Evolutionary conservation across 768 basidiomycete genomes (phyloP).

Genomic region (Brasilioporus rufonigricans): DNA sequence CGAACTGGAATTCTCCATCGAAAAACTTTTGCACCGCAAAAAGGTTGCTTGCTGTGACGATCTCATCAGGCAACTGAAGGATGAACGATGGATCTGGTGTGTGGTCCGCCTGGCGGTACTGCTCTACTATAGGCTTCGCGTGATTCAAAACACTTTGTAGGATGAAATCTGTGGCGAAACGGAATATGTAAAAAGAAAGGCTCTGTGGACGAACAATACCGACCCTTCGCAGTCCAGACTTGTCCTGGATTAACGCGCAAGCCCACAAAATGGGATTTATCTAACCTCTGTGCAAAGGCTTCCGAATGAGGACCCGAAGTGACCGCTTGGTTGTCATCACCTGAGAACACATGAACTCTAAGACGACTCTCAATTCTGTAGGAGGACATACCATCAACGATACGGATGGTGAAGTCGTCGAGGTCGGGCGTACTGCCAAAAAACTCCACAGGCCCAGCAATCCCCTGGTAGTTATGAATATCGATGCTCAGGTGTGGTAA

Average conservation of each 20-base stretch:
- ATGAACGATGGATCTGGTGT: slow-evolving; percentile 80
- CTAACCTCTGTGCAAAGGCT: slow-evolving; percentile 58
- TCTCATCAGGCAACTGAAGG: slow-evolving; percentile 73
- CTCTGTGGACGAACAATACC: slow-evolving; percentile 2
- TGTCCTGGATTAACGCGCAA: slow-evolving; percentile 56
- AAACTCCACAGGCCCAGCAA: slow-evolving; percentile 67
- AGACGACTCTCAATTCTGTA: neutral
- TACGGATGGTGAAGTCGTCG: slow-evolving; percentile 76
- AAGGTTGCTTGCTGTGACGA: slow-evolving; percentile 70
- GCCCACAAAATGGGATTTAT: slow-evolving; percentile 71
- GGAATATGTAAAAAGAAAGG: neutral
- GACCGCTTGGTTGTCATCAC: slow-evolving; percentile 53
- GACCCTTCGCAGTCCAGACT: slow-evolving; percentile 88
- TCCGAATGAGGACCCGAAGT: slow-evolving; percentile 55
- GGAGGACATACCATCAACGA: slow-evolving; percentile 63
- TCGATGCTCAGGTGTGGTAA: neutral
- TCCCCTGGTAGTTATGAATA: slow-evolving; percentile 51
- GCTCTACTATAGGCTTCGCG: slow-evolving; percentile 51
- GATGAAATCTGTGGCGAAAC: slow-evolving; percentile 51
- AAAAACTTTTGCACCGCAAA: slow-evolving; percentile 86
- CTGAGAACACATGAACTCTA: slow-evolving; percentile 36
- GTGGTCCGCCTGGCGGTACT: slow-evolving; percentile 46
- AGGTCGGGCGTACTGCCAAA: slow-evolving; percentile 74
- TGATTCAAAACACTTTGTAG: slow-evolving; percentile 55
- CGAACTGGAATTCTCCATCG: slow-evolving; percentile 84